Evolutionary conservation across 129 eudicot genomes (phyloP).

Genomic region (Tanacetum coccineum): DNA sequence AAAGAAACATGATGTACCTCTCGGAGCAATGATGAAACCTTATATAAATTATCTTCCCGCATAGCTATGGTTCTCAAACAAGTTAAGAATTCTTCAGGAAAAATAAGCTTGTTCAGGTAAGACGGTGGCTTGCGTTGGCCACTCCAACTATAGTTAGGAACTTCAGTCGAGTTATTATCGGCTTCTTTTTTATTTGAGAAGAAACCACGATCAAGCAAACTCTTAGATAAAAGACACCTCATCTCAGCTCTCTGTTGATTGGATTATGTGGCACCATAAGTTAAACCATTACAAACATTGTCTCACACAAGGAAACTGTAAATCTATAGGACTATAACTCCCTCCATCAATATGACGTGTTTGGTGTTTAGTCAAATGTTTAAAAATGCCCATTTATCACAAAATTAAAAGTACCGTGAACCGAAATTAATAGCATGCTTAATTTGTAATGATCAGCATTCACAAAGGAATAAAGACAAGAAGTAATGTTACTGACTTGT

Average conservation of each 20-base stretch:
- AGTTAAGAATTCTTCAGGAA: slow-evolving; percentile 80
- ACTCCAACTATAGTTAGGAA: slow-evolving; percentile 74
- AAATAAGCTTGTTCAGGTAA: slow-evolving; percentile 60
- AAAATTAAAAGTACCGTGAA: too few relatives aligned
- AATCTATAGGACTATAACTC: too few relatives aligned
- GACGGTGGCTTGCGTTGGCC: slow-evolving; percentile 81
- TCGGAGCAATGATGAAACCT: slow-evolving; percentile 75
- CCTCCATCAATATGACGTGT: not conserved
- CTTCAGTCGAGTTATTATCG: slow-evolving; percentile 25
- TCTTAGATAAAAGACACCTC: slow-evolving; percentile 86
- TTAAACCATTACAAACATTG: not conserved
- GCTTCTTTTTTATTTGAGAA: slow-evolving; percentile 42
- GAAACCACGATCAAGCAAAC: slow-evolving; percentile 66
- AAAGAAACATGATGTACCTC: slow-evolving; percentile 45
- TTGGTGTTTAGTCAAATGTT: slow-evolving; percentile 4
- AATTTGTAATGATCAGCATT: not conserved
- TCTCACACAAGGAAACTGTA: too few relatives aligned
- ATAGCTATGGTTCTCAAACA: slow-evolving; percentile 90
- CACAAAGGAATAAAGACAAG: not conserved
- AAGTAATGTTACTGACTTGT: slow-evolving; percentile 49
- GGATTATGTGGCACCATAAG: slow-evolving; percentile 9
- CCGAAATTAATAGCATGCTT: too few relatives aligned
- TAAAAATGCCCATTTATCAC: not conserved
- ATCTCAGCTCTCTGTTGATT: slow-evolving; percentile 80
- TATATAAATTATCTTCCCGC: slow-evolving; percentile 64